Conservation (phyloP, 176 grass and related monocot genomes). For the Avena atlantica region DNA sequence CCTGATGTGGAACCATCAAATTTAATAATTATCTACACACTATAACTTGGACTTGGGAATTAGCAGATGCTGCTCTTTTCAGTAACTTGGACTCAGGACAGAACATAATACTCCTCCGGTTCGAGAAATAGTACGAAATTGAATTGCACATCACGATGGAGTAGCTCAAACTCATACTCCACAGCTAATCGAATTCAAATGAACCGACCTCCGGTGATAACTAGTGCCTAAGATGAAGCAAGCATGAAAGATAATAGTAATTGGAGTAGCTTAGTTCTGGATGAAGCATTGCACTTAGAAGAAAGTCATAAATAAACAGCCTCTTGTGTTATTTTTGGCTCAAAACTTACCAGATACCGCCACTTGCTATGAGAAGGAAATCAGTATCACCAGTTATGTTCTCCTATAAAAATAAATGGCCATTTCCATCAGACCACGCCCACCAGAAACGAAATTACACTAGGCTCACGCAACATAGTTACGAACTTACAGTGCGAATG, state of each 20-base stretch:
- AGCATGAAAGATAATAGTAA: not conserved
- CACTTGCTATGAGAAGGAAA: slow-evolving; percentile 49
- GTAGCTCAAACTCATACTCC: not conserved
- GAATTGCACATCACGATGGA: not conserved
- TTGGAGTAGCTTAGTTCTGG: not conserved
- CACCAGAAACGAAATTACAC: not conserved
- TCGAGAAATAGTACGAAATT: not conserved
- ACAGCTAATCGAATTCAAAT: not conserved
- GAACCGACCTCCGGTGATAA: not conserved
- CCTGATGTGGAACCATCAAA: not conserved
- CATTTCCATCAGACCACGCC: slow-evolving; percentile 7
- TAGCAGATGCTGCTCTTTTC: too few relatives aligned
- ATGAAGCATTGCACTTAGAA: too few relatives aligned
- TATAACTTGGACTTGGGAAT: too few relatives aligned
- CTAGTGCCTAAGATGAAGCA: not conserved
- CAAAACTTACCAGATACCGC: slow-evolving; percentile 46
- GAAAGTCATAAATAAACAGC: not conserved
- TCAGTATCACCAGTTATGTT: slow-evolving; percentile 38
- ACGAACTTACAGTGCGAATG: slow-evolving; percentile 2
- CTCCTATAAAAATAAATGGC: slow-evolving; percentile 23
- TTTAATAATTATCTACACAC: not conserved
- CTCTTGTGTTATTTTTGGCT: slow-evolving; percentile 14
- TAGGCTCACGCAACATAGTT: not conserved
- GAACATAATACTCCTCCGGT: too few relatives aligned
- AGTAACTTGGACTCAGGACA: too few relatives aligned